Conservation (phyloP, 306 rosid species). For the Cicer judaicum region DNA sequence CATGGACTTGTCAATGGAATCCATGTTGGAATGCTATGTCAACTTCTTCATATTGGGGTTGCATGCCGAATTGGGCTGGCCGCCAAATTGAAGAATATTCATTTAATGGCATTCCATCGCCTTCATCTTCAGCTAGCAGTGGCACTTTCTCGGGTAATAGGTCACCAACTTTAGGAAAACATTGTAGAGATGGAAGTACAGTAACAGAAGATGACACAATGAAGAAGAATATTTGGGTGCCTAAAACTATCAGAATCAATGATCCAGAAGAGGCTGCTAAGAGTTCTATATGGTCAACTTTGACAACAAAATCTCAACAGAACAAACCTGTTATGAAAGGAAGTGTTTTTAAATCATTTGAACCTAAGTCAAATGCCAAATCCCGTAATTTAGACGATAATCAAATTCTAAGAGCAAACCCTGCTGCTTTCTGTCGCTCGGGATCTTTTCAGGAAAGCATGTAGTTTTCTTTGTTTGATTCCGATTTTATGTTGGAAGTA, state of each 20-base stretch:
- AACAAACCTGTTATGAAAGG: conserved; percentile 52
- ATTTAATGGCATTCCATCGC: conserved; percentile 46
- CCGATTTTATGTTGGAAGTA: background rate
- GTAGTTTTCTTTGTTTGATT: conserved; percentile 36
- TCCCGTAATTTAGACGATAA: conserved; percentile 47
- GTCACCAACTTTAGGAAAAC: conserved; percentile 62
- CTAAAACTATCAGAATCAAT: conserved; percentile 65
- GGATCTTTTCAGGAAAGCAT: conserved; percentile 58
- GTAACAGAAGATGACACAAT: conserved; percentile 44
- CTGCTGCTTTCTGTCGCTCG: conserved; percentile 69
- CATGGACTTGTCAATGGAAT: conserved; percentile 58
- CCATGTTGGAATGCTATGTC: conserved; percentile 56
- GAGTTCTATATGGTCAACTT: conserved; percentile 68
- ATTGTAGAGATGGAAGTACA: conserved; percentile 61
- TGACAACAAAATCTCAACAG: conserved; percentile 48
- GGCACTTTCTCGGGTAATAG: conserved; percentile 48
- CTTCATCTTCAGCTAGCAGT: conserved; percentile 49
- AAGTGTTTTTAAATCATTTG: conserved; percentile 64
- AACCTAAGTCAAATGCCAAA: conserved; percentile 47
- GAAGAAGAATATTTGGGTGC: conserved; percentile 66
- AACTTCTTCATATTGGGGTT: conserved; percentile 51
- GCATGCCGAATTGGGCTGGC: conserved; percentile 51
- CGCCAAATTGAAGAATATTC: conserved; percentile 46
- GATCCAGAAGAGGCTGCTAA: conserved; percentile 67
- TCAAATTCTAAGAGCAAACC: conserved; percentile 59